Base-by-base conservation (phyloP, 179 eudicot species). In the Drosera spatulata region DNA sequence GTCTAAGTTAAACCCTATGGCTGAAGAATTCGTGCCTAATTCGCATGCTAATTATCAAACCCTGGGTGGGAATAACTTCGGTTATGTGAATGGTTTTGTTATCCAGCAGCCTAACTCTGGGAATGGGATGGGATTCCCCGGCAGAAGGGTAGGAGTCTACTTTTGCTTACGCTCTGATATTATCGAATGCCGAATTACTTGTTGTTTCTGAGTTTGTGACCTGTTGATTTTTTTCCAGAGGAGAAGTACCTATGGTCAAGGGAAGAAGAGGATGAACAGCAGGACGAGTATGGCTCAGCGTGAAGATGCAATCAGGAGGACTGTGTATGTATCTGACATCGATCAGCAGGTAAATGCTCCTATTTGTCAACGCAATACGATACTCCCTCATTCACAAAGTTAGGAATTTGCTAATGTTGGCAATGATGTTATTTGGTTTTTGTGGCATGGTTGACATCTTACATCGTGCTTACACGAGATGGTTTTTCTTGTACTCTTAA, bases 201-300 rank as follows among this genome's bases (percentile, higher is more conserved):
- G 46, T 54, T 42, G 12, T 10, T 39, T n/a, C 50, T 40, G 54
- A 0, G 56, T 41, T 61, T 47, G 12, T 62, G 53, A 53, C 61
- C 43, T 57, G 7, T 3, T 61, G 59, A 9, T 55, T 51, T 57
- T 57, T 75, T 61, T 13, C 61, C 61, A 89, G 99, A 93, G 80
- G 79, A 86, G 75, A 66, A 78, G 60, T 62, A 74, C 59, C 41
- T 73, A 57, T 75, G 68, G 43, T 50, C 73, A 82, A 60, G 99
- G 93, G 51, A 93, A 79, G 76, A 69, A 81, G 69, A 84, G 93
- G 79, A 77, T 83, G 81, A 86, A 83, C 56, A 77, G 62, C 64
- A 79, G 99, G 7, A 93, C 99, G 15, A 85, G 79, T 66, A 77
- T 82, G 88, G 99, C 99, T 12, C 99, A 89, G 66, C 66, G 91